Evolutionary conservation across 2,329 filamentous ascomycete genomes (phyloP), one percentile per base, ranked within the genome.

Genomic region (Emergomyces pasteurianus): DNA sequence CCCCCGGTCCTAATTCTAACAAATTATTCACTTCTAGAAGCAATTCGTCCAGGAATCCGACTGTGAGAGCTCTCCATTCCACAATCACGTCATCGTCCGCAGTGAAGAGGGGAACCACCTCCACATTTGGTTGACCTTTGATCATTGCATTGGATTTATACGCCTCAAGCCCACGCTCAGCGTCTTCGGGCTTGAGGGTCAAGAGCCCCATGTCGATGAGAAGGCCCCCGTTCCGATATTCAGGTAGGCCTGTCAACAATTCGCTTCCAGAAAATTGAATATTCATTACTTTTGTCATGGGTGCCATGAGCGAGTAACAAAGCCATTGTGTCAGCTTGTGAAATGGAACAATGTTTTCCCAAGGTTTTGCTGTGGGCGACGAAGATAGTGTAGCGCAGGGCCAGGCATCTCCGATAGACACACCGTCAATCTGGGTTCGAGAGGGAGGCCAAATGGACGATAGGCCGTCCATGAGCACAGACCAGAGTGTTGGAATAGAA

Each of bases 241-340:
- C 92, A 0, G 92, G 91, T 3, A 96, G 79, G 26, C 90, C 92
- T 0, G 92, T 96, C 65, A 95, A 80, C 7, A 95, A 81, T 63
- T 95, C 89, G 1, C 85, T 84, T 50, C 90, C 90, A 2, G 87
- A 85, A 72, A 94, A 94, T 65, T 90, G 85, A 62, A 95, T 86
- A 61, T 87, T 83, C 67, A 95, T 84, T 26, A 95, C 75, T 65
- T 85, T 88, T 60, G 86, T 84, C 87, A 96, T 95, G 0, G 91
- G 91, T 28, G 91, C 87, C 89, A 95, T 95, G 60, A 96, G 82
- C 2, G 90, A 95, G 75, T 96, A 96, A 57, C 88, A 90, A 60
- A 96, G 86, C 92, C 92, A 96, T 74, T 96, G 91, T 0, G 91
- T 95, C 42, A 95, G 82, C 76, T 95, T 96, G 79, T 96, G 92